These are phyloP conservation scores for Ilex aquifolium DNA, from an alignment of 257 asterid genomes.

Conservation along the genomic window DNA sequence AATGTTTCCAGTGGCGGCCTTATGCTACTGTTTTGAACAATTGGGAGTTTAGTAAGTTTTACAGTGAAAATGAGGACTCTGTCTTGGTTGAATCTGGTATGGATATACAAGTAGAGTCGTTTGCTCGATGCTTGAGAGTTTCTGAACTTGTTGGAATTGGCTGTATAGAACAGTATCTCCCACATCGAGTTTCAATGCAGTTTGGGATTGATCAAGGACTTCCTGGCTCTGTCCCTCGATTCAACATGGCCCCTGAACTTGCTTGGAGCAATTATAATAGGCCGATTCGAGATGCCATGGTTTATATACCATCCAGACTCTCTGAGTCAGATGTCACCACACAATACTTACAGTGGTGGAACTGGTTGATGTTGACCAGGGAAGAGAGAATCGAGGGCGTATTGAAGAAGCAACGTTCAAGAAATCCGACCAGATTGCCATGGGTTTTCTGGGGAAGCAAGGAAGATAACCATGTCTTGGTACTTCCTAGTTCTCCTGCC, in stretches of 20 bases:
- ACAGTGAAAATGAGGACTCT: slow-evolving; percentile 19
- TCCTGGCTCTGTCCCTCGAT: slow-evolving; percentile 14
- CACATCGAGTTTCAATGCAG: slow-evolving; percentile 39
- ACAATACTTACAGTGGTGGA: slow-evolving; percentile 35
- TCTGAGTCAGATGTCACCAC: slow-evolving; percentile 22
- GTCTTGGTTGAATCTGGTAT: neutral
- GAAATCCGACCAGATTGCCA: too few relatives aligned
- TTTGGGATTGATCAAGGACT: slow-evolving; percentile 37
- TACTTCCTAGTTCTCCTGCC: too few relatives aligned
- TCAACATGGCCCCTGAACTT: neutral
- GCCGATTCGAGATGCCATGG: slow-evolving; percentile 1
- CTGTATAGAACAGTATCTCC: slow-evolving; percentile 29
- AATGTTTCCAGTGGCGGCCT: slow-evolving; percentile 30
- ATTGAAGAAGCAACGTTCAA: too few relatives aligned
- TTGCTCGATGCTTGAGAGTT: slow-evolving; percentile 23
- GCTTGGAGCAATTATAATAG: slow-evolving; percentile 14
- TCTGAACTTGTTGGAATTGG: slow-evolving; percentile 27
- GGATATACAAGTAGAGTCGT: slow-evolving; percentile 18
- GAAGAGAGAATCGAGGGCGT: too few relatives aligned
- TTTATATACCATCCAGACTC: slow-evolving; percentile 24
- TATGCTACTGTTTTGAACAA: slow-evolving; percentile 21
- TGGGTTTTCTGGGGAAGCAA: too few relatives aligned
- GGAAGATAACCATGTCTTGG: too few relatives aligned
- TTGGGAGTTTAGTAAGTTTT: slow-evolving; percentile 21
- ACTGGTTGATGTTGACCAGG: neutral